Base-by-base conservation (phyloP, 768 basidiomycete species). In the Phlegmacium glaucopus region DNA sequence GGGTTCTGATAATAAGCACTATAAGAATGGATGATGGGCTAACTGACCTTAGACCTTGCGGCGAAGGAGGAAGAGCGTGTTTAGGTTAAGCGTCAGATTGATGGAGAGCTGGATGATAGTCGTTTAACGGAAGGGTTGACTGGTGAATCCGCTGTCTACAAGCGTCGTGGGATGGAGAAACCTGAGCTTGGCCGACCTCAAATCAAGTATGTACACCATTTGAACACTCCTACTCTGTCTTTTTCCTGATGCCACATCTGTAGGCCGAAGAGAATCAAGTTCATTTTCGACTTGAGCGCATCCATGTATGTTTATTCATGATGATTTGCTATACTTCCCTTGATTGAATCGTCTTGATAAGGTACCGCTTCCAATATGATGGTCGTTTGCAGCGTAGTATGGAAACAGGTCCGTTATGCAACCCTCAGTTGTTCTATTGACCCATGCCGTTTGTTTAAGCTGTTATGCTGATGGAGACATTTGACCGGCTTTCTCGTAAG, bases 391-490 rank as follows among this genome's bases (percentile, higher is more conserved):
- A 79, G 52, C 63, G 82, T 48, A 82, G 79, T 58, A 68, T 81
- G 66, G 83, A 86, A 61, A 83, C 83, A 44, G 83, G 83, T 82
- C 52, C 25, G 60, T 46, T 13, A 4, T 16, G 27, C 30, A 4
- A n/a, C 30, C 27, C 6, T 27, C n/a, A 12, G 35, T 28, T 39
- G 35, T 25, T 37, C 41, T 13, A 46, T 10, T 12, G 4, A 27
- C 15, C 30, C 9, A 13, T 35, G 28, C 9, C 9, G 26, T 9
- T 32, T 42, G n/a, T 26, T 17, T 9, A 51, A 83, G 82, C 81
- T n/a, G 80, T 79, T 8, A 86, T 85, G 84, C 60, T 86, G 37
- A 84, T 86, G 82, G 84, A 86, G 57, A 82, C 80, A 3, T 84
- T 86, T 54, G 75, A 79, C 39, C 74, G 76, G 4, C 65, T 86